Percentiles rank a stretch among this genome's conserved stretches.
These are phyloP conservation scores for Chytriomyces hyalinus DNA, from an alignment of 192 early-diverging fungal species.

Conservation along the genomic window DNA sequence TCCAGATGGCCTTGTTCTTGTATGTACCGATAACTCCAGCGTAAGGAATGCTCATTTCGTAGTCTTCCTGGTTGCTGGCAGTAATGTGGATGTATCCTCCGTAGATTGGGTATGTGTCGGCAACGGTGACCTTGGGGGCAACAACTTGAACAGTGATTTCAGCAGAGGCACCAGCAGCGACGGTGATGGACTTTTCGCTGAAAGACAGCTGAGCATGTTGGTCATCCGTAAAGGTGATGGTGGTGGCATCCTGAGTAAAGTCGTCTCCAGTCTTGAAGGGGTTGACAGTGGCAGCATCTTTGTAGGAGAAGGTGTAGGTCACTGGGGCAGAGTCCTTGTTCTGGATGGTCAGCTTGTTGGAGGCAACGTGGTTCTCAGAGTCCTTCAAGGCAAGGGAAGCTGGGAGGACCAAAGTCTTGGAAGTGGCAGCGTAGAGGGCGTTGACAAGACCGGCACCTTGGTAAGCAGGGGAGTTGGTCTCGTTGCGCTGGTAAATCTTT, in stretches of 20 bases:
- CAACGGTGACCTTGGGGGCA: not conserved
- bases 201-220: not conserved
- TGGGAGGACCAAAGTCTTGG: slow-evolving; percentile 59
- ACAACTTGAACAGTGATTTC: not conserved
- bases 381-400: slow-evolving; percentile 44
- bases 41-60: slow-evolving; percentile 17
- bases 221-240: not conserved
- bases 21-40: slow-evolving; percentile 15
- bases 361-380: slow-evolving; percentile 8
- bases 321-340: slow-evolving; percentile 24
- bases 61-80: not conserved
- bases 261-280: slow-evolving; percentile 29
- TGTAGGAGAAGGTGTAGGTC: slow-evolving; percentile 37
- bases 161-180: not conserved
- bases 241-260: slow-evolving; percentile 5
- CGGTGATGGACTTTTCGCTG: not conserved
- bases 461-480: slow-evolving; percentile 60
- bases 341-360: slow-evolving; percentile 20
- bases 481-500: slow-evolving; percentile 37
- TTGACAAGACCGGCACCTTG: slow-evolving; percentile 80
- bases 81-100: not conserved
- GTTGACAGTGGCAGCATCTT: slow-evolving; percentile 20
- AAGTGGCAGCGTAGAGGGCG: slow-evolving; percentile 61
- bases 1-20: slow-evolving; percentile 13
- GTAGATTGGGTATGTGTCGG: not conserved